A percentile compares a stretch with the other conserved stretches of the same genome.
These are phyloP conservation scores for Collybia sordida DNA, from an alignment of 768 basidiomycete genomes.

Conservation along the genomic window DNA sequence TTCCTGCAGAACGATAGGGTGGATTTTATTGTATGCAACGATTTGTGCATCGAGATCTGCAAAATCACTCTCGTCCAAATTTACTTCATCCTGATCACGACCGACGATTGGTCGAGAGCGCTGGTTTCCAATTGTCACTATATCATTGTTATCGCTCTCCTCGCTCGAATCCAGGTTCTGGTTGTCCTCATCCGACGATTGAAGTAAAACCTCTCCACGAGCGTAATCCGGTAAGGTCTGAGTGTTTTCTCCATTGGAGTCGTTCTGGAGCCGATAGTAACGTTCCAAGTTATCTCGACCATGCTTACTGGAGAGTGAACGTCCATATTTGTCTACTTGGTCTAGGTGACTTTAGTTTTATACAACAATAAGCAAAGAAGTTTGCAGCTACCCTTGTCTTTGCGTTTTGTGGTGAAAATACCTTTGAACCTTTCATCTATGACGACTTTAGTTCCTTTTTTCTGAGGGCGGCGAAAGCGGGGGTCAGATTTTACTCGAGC, in stretches of 20 bases:
- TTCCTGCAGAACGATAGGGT: conserved; percentile 40
- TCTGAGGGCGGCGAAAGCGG: conserved; percentile 84
- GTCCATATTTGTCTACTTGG: conserved; percentile 89
- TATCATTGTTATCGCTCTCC: conserved; percentile 46
- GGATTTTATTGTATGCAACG: conserved; percentile 52
- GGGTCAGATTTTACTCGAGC: conserved; percentile 87
- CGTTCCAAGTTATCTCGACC: conserved; percentile 75
- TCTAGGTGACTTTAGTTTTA: conserved; percentile 25
- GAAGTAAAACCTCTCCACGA: conserved; percentile 83
- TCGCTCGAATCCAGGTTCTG: conserved; percentile 32
- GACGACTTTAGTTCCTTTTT: conserved; percentile 76
- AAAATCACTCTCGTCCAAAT: conserved; percentile 77
- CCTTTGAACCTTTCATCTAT: conserved; percentile 91
- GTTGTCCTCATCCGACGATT: conserved; percentile 80
- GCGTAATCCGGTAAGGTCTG: conserved; percentile 71
- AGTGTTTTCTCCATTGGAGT: conserved; percentile 27
- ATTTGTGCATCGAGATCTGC: conserved; percentile 76
- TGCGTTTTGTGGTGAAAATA: conserved; percentile 56
- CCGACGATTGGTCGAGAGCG: conserved; percentile 39
- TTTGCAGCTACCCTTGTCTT: conserved; percentile 19
- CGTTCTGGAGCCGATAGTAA: conserved; percentile 73
- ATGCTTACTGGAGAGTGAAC: conserved; percentile 62
- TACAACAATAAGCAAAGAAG: background rate
- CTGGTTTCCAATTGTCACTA: conserved; percentile 51
- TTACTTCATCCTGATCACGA: conserved; percentile 56